Percentiles rank a stretch among this genome's conserved stretches.
These are phyloP conservation scores for Trichoderma gracile DNA, from an alignment of 2,329 filamentous ascomycete species.

Conservation along the genomic window DNA sequence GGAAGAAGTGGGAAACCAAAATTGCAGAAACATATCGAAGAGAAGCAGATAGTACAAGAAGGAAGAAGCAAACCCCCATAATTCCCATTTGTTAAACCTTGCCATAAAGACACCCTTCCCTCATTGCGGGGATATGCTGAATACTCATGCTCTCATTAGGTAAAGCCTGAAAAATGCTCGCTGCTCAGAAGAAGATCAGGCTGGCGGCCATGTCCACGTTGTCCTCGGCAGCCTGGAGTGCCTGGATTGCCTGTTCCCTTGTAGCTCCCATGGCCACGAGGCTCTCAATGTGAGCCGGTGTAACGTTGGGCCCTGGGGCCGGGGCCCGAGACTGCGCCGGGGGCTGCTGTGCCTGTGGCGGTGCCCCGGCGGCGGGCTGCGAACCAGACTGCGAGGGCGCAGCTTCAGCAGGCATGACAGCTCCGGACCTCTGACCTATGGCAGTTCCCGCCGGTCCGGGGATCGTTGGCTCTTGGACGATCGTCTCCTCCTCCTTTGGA, in stretches of 20 bases:
- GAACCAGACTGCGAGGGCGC: conserved; percentile 29
- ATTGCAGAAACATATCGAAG: not conserved
- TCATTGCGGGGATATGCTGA: conserved; percentile 6
- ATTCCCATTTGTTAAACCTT: not conserved
- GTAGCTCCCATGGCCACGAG: conserved; percentile 78
- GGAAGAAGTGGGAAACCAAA: not conserved
- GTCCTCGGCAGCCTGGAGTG: conserved; percentile 78
- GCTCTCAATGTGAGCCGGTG: conserved; percentile 70
- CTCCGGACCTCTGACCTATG: conserved; percentile 81
- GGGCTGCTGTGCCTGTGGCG: conserved; percentile 26
- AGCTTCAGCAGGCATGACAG: conserved; percentile 51
- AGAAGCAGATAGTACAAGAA: conserved; percentile 3
- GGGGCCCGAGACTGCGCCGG: conserved; percentile 34
- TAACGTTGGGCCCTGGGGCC: conserved; percentile 42
- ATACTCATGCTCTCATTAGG: conserved; percentile 18
- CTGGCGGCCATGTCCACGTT: conserved; percentile 88
- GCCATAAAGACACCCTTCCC: conserved; percentile 1
- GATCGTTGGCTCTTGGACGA: conserved; percentile 78
- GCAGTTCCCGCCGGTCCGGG: conserved; percentile 84
- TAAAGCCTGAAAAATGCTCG: not conserved
- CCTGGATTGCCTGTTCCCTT: conserved; percentile 72
- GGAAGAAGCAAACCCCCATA: not conserved
- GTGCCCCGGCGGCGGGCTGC: conserved; percentile 27
- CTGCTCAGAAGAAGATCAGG: conserved; percentile 59
- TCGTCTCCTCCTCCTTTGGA: conserved; percentile 78